These are phyloP conservation scores for Lipomyces spencermartinsiae DNA, from an alignment of 805 yeast genomes.

Conservation along the genomic window DNA sequence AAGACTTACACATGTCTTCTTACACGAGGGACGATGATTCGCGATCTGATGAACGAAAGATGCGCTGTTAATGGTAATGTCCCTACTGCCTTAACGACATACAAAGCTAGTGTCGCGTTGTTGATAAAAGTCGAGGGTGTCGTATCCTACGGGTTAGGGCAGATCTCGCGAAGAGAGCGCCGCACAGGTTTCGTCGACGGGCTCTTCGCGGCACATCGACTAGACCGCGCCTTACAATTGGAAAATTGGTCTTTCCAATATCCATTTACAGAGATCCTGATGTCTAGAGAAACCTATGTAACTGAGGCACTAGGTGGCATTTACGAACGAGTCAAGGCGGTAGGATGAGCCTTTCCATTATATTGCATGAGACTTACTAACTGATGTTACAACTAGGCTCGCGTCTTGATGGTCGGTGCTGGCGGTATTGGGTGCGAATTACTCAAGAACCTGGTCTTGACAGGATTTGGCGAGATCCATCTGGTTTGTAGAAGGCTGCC, in stretches of 20 bases:
- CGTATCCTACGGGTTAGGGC: not conserved
- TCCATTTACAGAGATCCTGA: not conserved
- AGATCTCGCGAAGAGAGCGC: not conserved
- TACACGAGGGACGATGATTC: not conserved
- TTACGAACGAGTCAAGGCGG: slow-evolving; percentile 13
- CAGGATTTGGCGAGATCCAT: slow-evolving; percentile 86
- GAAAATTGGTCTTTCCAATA: not conserved
- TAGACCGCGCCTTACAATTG: not conserved
- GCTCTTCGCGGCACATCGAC: not conserved
- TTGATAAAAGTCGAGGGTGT: not conserved
- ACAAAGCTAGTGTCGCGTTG: not conserved
- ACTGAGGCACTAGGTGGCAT: slow-evolving; percentile 10
- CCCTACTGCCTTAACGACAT: not conserved
- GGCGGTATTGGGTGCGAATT: slow-evolving; percentile 97
- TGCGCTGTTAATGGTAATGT: not conserved
- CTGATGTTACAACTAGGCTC: slow-evolving; percentile 18
- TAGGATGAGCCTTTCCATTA: not conserved
- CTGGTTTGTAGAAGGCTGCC: slow-evolving; percentile 51
- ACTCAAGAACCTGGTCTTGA: slow-evolving; percentile 74
- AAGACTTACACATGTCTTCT: not conserved
- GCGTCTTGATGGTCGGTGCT: slow-evolving; percentile 86
- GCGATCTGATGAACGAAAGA: not conserved
- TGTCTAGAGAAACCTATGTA: slow-evolving; percentile 18
- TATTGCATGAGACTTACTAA: not conserved
- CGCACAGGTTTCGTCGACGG: not conserved